Evolutionary conservation across 768 basidiomycete species (phyloP).

Genomic region (Kwoniella europaea): DNA sequence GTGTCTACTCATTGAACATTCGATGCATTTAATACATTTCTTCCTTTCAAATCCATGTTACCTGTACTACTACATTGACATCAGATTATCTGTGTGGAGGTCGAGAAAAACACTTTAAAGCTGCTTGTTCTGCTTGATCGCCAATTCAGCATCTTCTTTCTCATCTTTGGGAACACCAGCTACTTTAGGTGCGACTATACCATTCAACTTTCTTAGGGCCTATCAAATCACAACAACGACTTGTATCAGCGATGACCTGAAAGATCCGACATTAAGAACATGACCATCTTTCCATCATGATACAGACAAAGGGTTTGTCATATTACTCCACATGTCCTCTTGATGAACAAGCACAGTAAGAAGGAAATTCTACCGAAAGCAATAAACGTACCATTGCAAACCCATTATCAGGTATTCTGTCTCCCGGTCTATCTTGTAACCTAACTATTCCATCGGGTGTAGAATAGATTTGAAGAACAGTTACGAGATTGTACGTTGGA

Average conservation of each 20-base stretch:
- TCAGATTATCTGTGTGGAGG: too few species aligned
- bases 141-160: slow-evolving; percentile 46
- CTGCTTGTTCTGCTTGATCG: slow-evolving; percentile 12
- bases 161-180: slow-evolving; percentile 42
- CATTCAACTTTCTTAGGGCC: slow-evolving; percentile 50
- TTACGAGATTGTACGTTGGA: slow-evolving; percentile 46
- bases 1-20: too few species aligned
- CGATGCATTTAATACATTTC: too few species aligned
- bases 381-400: slow-evolving; percentile 36
- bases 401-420: slow-evolving; percentile 48
- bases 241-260: too few species aligned
- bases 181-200: slow-evolving; percentile 46
- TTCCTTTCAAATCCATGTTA: too few species aligned
- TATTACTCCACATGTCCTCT: too few species aligned
- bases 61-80: too few species aligned
- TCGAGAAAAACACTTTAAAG: background rate
- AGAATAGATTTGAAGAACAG: slow-evolving; percentile 45
- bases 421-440: slow-evolving; percentile 51
- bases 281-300: too few species aligned
- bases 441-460: slow-evolving; percentile 43
- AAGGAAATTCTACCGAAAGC: too few species aligned
- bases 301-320: too few species aligned
- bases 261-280: too few species aligned
- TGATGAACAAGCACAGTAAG: too few species aligned
- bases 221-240: slow-evolving; percentile 8